phyloP scores from a whole-genome alignment of 1,284 basidiomycete species.

The Cystobasidiaceae sp. region DNA sequence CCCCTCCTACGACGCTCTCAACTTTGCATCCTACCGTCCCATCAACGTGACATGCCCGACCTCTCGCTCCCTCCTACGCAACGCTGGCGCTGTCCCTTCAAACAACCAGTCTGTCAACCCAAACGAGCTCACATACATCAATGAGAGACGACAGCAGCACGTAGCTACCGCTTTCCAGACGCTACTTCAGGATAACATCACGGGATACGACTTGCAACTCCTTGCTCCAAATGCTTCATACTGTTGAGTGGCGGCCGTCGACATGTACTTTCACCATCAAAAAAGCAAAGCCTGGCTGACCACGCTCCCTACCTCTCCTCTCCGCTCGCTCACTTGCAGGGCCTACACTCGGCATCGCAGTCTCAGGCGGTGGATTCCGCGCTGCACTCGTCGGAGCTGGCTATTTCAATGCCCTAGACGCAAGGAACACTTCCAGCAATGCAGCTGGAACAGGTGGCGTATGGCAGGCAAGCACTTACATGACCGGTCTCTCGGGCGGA shows the following conservation, averaged over 20 bases:
- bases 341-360: conserved; percentile 26
- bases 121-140: conserved; percentile 20
- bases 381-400: conserved; percentile 60
- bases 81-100: background rate
- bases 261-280: background rate
- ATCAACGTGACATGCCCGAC: conserved; percentile 27
- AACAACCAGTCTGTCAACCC: conserved; percentile 25
- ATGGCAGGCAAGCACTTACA: conserved; percentile 60
- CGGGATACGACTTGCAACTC: conserved; percentile 21
- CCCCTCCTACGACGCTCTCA: conserved; percentile 1
- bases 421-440: conserved; percentile 56
- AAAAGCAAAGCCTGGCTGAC: background rate
- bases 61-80: conserved; percentile 19
- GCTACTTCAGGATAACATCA: conserved; percentile 26
- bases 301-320: background rate
- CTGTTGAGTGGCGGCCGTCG: background rate
- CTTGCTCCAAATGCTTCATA: conserved; percentile 28
- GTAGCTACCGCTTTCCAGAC: conserved; percentile 20
- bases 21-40: conserved; percentile 10
- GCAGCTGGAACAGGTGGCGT: conserved; percentile 60
- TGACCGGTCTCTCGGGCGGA: conserved; percentile 62
- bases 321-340: background rate
- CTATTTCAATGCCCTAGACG: conserved; percentile 57
- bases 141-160: conserved; percentile 9
- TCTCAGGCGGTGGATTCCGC: conserved; percentile 51